Conservation (phyloP, 306 rosid species). For the Abrus precatorius region DNA sequence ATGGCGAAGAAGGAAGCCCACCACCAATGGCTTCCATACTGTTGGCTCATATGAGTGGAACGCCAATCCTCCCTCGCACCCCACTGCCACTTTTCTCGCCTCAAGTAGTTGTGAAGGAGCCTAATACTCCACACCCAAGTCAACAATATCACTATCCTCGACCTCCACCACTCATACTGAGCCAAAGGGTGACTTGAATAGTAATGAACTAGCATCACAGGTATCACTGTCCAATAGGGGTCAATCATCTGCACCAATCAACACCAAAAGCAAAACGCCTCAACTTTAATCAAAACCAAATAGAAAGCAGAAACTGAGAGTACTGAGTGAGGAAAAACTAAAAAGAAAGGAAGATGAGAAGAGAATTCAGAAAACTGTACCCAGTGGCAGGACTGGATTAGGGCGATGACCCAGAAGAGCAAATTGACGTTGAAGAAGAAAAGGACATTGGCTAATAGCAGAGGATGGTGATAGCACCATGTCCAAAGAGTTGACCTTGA, state of each 20-base stretch:
- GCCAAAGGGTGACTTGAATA: slow-evolving; percentile 77
- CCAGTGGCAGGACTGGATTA: slow-evolving; percentile 81
- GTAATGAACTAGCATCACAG: slow-evolving; percentile 80
- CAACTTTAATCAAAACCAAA: no score
- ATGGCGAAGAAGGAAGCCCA: slow-evolving; percentile 90
- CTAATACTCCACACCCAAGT: slow-evolving; percentile 88
- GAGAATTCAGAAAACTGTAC: slow-evolving; percentile 39
- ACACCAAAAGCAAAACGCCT: no score
- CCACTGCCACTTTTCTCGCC: slow-evolving; percentile 93
- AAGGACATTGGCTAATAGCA: slow-evolving; percentile 69
- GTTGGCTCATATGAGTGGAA: slow-evolving; percentile 72
- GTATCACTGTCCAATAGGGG: slow-evolving; percentile 91
- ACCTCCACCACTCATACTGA: slow-evolving; percentile 70
- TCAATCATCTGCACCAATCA: slow-evolving; percentile 78
- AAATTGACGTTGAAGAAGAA: slow-evolving; percentile 91
- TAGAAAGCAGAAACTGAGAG: no score
- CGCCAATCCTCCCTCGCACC: slow-evolving; percentile 96
- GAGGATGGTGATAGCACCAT: slow-evolving; percentile 84
- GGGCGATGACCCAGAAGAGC: slow-evolving; percentile 85
- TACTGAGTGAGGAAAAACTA: background rate
- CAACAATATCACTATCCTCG: slow-evolving; percentile 64
- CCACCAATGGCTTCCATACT: slow-evolving; percentile 86
- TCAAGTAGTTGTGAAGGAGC: slow-evolving; percentile 84
- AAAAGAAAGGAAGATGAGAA: no score
- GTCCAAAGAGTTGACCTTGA: slow-evolving; percentile 57